These are phyloP conservation scores for Cladochytrium tenue DNA, from an alignment of 371 early-diverging fungal species.

Conservation along the genomic window DNA sequence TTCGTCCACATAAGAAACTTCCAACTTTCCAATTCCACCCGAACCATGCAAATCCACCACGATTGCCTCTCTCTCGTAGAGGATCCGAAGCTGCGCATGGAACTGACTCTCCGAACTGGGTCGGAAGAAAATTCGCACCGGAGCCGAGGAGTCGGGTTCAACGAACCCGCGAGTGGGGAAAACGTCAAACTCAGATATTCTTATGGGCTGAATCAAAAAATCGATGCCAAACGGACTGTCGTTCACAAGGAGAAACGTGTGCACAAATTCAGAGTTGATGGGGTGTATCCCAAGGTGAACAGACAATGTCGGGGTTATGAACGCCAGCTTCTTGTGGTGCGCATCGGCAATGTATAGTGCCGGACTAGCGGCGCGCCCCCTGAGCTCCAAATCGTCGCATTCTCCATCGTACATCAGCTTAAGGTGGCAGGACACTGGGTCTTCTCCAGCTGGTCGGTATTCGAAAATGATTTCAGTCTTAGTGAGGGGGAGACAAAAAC, in stretches of 20 bases:
- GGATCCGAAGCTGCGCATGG: constrained; percentile 40
- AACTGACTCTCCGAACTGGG: constrained; percentile 50
- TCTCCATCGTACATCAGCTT: constrained; percentile 46
- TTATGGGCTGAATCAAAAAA: constrained; percentile 55
- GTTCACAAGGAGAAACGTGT: constrained; percentile 44
- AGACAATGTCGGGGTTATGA: constrained; percentile 4
- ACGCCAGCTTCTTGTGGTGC: constrained; percentile 25
- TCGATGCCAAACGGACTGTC: constrained; percentile 55
- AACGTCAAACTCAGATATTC: constrained; percentile 48
- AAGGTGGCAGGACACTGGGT: constrained; percentile 23
- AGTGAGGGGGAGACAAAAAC: constrained; percentile 36
- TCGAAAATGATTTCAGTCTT: constrained; percentile 44
- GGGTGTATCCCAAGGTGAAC: constrained; percentile 57
- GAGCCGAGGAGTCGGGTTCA: constrained; percentile 30
- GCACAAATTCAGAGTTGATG: constrained; percentile 37
- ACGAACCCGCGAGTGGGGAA: constrained; percentile 55
- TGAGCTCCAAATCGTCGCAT: constrained; percentile 45
- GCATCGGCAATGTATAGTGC: constrained; percentile 29
- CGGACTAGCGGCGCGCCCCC: constrained; percentile 42
- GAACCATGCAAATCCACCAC: constrained; percentile 36
- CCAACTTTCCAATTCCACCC: constrained; percentile 56
- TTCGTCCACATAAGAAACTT: constrained; percentile 42
- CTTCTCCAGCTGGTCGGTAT: constrained; percentile 35
- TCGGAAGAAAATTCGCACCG: constrained; percentile 44
- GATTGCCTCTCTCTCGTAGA: constrained; percentile 55